phyloP scores from a whole-genome alignment of 1,284 basidiomycete species.

The Malassezia vespertilionis region DNA sequence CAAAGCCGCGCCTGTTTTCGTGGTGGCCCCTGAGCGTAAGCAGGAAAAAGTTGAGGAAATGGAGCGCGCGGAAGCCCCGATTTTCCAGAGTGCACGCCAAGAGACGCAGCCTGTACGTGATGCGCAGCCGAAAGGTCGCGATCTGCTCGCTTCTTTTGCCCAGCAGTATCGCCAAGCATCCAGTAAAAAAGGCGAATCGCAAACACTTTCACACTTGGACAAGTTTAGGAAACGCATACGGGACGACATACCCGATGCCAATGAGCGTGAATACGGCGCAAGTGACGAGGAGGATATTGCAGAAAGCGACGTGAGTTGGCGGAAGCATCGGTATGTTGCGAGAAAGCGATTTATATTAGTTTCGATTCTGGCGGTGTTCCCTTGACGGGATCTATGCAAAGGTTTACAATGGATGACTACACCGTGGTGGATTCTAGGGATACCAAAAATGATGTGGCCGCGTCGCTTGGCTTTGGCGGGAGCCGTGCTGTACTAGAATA shows the following conservation, averaged over 20 bases:
- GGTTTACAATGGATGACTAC: slow-evolving; percentile 26
- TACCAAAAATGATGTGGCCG: slow-evolving; percentile 2
- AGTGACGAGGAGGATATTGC: slow-evolving; percentile 26
- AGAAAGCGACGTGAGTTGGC: slow-evolving; percentile 14
- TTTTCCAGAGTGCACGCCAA: neutral
- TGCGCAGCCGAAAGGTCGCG: neutral
- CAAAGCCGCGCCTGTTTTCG: neutral
- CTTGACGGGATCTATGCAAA: slow-evolving; percentile 1
- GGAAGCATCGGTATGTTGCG: slow-evolving; percentile 15
- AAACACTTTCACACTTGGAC: neutral
- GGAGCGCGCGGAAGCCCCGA: neutral
- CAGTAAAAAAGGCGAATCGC: neutral
- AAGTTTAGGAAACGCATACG: slow-evolving; percentile 3
- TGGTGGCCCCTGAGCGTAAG: neutral
- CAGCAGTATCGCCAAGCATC: slow-evolving; percentile 2
- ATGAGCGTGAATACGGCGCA: slow-evolving; percentile 29
- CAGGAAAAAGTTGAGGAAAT: neutral
- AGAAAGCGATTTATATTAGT: neutral
- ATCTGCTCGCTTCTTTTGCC: slow-evolving; percentile 1
- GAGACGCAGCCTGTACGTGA: neutral
- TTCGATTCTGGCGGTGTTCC: slow-evolving; percentile 27
- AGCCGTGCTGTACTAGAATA: neutral
- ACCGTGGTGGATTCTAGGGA: slow-evolving; percentile 27
- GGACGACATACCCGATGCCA: neutral
- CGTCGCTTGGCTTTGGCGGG: slow-evolving; percentile 10